phyloP scores from a whole-genome alignment of 345 rosid species.

The Alliaria petiolata region DNA sequence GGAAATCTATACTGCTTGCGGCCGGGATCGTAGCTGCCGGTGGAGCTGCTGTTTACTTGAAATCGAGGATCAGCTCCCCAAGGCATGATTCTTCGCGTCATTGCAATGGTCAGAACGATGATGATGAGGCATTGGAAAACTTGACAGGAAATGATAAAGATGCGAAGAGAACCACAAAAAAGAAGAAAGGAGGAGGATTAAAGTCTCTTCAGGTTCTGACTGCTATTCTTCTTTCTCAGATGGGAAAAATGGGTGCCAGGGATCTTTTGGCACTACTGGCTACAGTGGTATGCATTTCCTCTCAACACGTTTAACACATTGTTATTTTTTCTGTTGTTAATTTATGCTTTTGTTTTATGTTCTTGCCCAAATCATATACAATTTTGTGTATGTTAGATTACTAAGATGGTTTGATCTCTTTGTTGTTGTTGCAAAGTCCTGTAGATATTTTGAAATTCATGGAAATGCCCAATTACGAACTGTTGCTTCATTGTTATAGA shows the following conservation, averaged over 20 bases:
- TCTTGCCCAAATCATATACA: background rate
- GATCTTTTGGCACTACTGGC: conserved; percentile 73
- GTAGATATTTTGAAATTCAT: background rate
- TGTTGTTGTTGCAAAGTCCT: too few species aligned
- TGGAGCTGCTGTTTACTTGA: conserved; percentile 77
- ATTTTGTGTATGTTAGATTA: background rate
- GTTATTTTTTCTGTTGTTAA: too few species aligned
- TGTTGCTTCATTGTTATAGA: background rate
- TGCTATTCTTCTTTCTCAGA: conserved; percentile 68
- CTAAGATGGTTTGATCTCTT: background rate
- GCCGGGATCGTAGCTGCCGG: conserved; percentile 81
- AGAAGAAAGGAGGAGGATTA: conserved; percentile 71
- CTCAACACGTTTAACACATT: background rate
- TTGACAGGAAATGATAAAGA: conserved; percentile 29
- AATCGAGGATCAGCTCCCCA: conserved; percentile 44
- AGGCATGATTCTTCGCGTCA: conserved; percentile 39
- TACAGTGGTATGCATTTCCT: conserved; percentile 61
- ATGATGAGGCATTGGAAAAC: conserved; percentile 38
- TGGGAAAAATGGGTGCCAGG: conserved; percentile 86
- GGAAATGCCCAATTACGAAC: background rate
- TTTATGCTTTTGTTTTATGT: conserved; percentile 4
- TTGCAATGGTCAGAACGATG: conserved; percentile 50
- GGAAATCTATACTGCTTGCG: conserved; percentile 79
- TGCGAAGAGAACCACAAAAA: conserved; percentile 38
- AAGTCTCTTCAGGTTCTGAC: conserved; percentile 79